phyloP scores from a whole-genome alignment of 2,329 filamentous ascomycete genomes.

The Hymenotorrendiella dingleyae region DNA sequence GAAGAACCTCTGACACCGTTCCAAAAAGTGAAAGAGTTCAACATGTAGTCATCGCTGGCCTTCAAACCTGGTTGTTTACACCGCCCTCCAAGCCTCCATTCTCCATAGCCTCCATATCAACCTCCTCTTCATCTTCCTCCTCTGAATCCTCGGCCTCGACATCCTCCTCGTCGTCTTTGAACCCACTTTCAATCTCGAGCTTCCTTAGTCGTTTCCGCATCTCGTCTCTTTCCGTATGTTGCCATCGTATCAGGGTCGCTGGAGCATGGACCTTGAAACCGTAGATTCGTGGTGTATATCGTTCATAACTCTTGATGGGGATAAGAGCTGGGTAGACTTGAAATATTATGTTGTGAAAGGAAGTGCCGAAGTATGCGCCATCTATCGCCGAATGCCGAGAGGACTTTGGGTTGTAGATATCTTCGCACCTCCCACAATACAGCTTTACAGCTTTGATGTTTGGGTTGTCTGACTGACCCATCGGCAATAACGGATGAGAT shows the following conservation, averaged over 20 bases:
- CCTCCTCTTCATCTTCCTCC: conserved; percentile 39
- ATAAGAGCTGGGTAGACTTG: conserved; percentile 92
- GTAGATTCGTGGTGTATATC: conserved; percentile 87
- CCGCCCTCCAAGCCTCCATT: conserved; percentile 20
- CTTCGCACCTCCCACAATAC: conserved; percentile 95
- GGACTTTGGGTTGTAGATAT: conserved; percentile 98
- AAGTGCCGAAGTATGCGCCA: conserved; percentile 95
- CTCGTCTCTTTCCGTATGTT: conserved; percentile 71
- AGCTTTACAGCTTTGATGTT: conserved; percentile 90
- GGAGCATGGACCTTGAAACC: conserved; percentile 93
- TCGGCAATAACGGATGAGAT: conserved; percentile 85
- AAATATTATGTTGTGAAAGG: conserved; percentile 98
- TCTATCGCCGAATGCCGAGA: conserved; percentile 92
- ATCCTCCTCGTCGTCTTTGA: conserved; percentile 61
- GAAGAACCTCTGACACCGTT: not conserved
- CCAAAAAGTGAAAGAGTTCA: conserved; percentile 1
- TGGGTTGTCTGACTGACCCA: conserved; percentile 86
- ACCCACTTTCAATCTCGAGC: conserved; percentile 71
- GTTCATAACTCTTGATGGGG: conserved; percentile 75
- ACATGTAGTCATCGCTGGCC: conserved; percentile 5
- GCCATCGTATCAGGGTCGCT: conserved; percentile 86
- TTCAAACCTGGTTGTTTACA: conserved; percentile 7
- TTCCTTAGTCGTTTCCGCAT: conserved; percentile 71
- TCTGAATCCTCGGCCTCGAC: conserved; percentile 54
- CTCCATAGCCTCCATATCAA: conserved; percentile 24